These are phyloP conservation scores for Colletotrichum salicis DNA, from an alignment of 2,329 filamentous ascomycete genomes.

Conservation along the genomic window DNA sequence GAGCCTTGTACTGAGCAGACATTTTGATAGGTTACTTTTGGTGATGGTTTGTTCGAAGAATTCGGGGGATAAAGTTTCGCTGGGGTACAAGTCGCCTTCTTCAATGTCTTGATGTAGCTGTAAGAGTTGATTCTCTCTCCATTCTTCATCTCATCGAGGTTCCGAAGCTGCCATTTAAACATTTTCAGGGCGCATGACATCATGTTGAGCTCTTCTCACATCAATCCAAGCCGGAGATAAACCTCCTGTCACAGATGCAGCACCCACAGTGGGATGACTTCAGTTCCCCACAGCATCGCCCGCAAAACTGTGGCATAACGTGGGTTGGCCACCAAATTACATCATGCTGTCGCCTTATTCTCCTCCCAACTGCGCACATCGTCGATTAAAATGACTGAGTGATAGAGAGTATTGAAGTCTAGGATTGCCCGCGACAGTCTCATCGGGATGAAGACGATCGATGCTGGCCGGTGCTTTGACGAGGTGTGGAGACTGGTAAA, in stretches of 20 bases:
- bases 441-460: conserved; percentile 5
- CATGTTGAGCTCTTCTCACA: conserved; percentile 28
- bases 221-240: conserved; percentile 18
- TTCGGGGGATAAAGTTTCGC: neutral
- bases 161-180: conserved; percentile 12
- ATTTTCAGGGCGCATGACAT: conserved; percentile 18
- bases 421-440: neutral
- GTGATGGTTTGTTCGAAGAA: neutral
- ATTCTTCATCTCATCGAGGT: neutral
- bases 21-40: neutral
- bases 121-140: neutral
- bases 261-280: conserved; percentile 33
- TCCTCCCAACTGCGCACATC: neutral
- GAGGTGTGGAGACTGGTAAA: conserved; percentile 1
- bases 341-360: conserved; percentile 5
- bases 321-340: conserved; percentile 27
- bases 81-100: too few species aligned
- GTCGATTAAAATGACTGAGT: neutral
- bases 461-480: conserved; percentile 4
- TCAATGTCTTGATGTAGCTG: neutral
- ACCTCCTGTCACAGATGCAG: conserved; percentile 13
- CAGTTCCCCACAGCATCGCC: conserved; percentile 31
- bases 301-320: neutral
- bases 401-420: neutral
- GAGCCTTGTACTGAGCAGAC: conserved; percentile 19